These are phyloP conservation scores for Cladophialophora bantiana DNA, from an alignment of 2,329 filamentous ascomycete species.

Conservation along the genomic window DNA sequence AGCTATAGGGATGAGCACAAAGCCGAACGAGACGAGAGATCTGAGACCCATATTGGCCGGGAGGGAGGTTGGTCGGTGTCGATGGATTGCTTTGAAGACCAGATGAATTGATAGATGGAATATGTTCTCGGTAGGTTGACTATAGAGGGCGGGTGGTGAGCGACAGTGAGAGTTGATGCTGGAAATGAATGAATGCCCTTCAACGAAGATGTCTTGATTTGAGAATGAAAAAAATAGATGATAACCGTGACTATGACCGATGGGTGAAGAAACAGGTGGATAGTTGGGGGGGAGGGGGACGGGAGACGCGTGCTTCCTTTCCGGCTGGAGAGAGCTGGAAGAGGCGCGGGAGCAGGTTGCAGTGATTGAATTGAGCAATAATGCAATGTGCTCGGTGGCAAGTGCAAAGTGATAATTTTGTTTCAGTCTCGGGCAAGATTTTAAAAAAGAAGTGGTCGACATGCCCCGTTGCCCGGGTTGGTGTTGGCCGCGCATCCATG, in stretches of 20 bases:
- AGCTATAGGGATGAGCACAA: conserved; percentile 60
- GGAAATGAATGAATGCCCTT: neutral
- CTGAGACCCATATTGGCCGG: conserved; percentile 44
- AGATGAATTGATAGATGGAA: neutral
- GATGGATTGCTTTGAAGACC: neutral
- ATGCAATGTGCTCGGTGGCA: conserved; percentile 15
- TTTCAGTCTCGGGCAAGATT: conserved; percentile 20
- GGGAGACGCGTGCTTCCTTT: neutral
- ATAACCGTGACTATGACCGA: neutral
- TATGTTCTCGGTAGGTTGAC: neutral
- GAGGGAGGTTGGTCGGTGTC: neutral
- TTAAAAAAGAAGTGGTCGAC: conserved; percentile 2
- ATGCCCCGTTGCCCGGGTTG: neutral
- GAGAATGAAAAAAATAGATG: neutral
- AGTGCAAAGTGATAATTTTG: conserved; percentile 20
- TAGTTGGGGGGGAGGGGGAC: neutral
- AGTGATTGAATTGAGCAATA: no score
- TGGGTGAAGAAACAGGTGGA: neutral
- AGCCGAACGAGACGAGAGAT: conserved; percentile 59
- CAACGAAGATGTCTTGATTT: neutral
- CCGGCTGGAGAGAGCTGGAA: conserved; percentile 9
- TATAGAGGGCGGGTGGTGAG: neutral
- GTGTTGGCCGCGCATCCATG: no score
- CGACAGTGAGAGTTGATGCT: neutral
- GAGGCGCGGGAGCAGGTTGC: neutral